Conservation (phyloP, 2,329 filamentous ascomycete genomes). For the Exophiala calicioides region DNA sequence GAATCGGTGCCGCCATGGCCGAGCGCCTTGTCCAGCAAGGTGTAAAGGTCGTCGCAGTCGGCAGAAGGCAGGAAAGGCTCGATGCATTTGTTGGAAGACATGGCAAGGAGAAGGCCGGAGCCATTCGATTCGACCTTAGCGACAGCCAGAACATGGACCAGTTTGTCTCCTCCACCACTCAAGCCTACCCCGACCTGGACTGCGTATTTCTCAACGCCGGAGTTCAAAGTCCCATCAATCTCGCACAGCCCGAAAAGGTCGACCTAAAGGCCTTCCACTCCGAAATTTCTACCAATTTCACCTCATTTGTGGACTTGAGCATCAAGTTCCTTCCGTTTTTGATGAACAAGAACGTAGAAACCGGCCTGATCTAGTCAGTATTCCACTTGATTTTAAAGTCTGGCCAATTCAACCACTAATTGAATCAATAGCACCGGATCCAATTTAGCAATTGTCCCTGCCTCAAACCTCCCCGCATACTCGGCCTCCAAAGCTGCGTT, state of each 20-base stretch:
- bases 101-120: constrained; percentile 45
- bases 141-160: constrained; percentile 44
- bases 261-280: constrained; percentile 42
- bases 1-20: constrained; percentile 55
- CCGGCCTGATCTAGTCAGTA: constrained; percentile 38
- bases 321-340: constrained; percentile 52
- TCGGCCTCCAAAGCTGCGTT: constrained; percentile 57
- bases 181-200: constrained; percentile 54
- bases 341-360: constrained; percentile 31
- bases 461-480: constrained; percentile 52
- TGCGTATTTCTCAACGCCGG: constrained; percentile 61
- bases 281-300: constrained; percentile 54
- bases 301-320: constrained; percentile 47
- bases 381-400: not conserved
- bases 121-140: constrained; percentile 50
- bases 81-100: constrained; percentile 51
- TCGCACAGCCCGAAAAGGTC: constrained; percentile 49
- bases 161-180: constrained; percentile 44
- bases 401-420: not conserved
- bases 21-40: constrained; percentile 50
- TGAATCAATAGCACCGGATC: constrained; percentile 39
- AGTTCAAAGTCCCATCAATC: constrained; percentile 52
- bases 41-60: constrained; percentile 57
- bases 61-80: constrained; percentile 55
- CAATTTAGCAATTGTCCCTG: constrained; percentile 51